Percentiles rank a stretch among this genome's conserved stretches.
phyloP scores from a whole-genome alignment of 345 rosid species.

The Pseudoturritis turrita region DNA sequence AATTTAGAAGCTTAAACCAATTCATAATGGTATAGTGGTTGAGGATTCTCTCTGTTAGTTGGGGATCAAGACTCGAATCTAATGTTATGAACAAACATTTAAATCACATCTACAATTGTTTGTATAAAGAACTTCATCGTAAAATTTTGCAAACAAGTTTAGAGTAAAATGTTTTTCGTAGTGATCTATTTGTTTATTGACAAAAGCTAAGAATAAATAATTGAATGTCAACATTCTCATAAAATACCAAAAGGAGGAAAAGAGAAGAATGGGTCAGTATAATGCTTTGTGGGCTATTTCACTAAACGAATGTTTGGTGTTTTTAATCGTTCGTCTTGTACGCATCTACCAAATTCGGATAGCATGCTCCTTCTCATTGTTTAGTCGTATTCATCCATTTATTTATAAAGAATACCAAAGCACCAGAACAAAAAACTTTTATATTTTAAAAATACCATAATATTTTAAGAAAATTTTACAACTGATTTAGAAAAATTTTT shows the following conservation, averaged over 20 bases:
- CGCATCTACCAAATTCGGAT: constrained; percentile 15
- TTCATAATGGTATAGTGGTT: too few relatives aligned
- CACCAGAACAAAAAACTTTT: too few relatives aligned
- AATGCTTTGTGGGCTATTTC: constrained; percentile 16
- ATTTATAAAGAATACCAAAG: background rate
- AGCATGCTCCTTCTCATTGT: constrained; percentile 6
- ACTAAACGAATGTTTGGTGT: constrained; percentile 24
- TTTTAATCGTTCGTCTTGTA: constrained; percentile 24
- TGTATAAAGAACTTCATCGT: background rate
- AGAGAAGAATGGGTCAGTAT: constrained; percentile 18
- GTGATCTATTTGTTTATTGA: background rate
- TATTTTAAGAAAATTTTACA: too few relatives aligned
- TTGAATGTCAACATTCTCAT: constrained; percentile 14
- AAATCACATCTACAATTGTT: background rate
- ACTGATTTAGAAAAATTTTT: too few relatives aligned
- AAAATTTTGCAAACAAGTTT: background rate
- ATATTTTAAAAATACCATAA: too few relatives aligned
- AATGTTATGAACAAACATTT: background rate
- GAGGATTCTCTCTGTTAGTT: too few relatives aligned
- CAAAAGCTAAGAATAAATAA: background rate
- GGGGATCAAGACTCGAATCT: too few relatives aligned
- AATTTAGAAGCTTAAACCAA: background rate
- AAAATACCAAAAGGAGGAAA: constrained; percentile 12
- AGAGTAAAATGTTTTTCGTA: background rate
- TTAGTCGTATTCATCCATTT: constrained; percentile 23